Evolutionary conservation across 352 stramenopile species (phyloP).

Genomic region (Pythium apleroticum): DNA sequence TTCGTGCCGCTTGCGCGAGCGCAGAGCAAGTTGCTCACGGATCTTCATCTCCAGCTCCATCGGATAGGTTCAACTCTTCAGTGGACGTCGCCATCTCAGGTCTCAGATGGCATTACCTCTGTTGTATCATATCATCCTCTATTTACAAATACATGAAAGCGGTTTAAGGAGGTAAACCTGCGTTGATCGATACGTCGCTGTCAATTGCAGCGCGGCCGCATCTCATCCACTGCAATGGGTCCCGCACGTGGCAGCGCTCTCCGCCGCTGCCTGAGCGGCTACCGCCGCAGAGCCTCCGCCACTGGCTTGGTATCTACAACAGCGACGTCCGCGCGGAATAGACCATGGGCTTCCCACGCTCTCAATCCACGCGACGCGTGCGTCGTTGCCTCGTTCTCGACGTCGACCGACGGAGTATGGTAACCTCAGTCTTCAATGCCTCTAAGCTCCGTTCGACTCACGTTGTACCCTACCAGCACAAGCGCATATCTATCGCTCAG

Average conservation of each 20-base stretch:
- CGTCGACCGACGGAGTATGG: background rate
- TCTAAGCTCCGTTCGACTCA: background rate
- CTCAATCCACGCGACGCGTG: background rate
- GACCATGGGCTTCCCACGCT: background rate
- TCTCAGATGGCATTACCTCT: background rate
- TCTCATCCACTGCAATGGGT: background rate
- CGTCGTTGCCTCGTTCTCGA: background rate
- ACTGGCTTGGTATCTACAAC: background rate
- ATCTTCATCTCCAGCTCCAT: conserved; percentile 28
- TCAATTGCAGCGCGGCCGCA: background rate
- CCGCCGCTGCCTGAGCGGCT: background rate
- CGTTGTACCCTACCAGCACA: background rate
- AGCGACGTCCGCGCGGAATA: background rate
- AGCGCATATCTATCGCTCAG: background rate
- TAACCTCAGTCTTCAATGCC: background rate
- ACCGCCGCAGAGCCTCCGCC: background rate
- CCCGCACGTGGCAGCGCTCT: background rate
- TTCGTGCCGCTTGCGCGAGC: conserved; percentile 7
- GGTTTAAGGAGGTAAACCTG: background rate
- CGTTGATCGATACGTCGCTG: background rate
- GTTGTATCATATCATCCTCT: background rate
- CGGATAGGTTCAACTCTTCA: background rate
- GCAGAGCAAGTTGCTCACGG: conserved; percentile 22
- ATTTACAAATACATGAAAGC: background rate
- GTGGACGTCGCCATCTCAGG: background rate